A percentile compares a stretch with the other conserved stretches of the same genome.
Evolutionary conservation across 106 monocot species (phyloP).

Genomic region (Ottelia alismoides): DNA sequence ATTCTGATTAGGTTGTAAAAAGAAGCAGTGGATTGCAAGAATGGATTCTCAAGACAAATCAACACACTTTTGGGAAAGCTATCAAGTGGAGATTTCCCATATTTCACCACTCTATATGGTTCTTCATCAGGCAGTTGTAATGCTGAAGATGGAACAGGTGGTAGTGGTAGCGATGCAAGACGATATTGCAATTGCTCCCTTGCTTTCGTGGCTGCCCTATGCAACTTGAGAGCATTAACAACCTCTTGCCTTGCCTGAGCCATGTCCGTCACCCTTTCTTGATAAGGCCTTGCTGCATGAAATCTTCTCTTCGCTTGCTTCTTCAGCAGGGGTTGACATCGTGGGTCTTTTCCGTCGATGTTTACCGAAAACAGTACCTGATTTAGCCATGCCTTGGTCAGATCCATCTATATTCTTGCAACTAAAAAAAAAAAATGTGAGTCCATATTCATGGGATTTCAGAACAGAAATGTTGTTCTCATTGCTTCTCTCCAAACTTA

Average conservation of each 20-base stretch:
- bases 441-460: too few relatives aligned
- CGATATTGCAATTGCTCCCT: conserved; percentile 33
- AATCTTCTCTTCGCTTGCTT: conserved; percentile 81
- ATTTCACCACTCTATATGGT: too few relatives aligned
- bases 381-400: too few relatives aligned
- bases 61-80: conserved; percentile 10
- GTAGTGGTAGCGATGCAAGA: conserved; percentile 1
- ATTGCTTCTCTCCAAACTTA: too few relatives aligned
- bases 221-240: conserved; percentile 74
- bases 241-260: conserved; percentile 92
- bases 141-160: not conserved
- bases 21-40: too few relatives aligned
- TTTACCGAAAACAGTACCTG: too few relatives aligned
- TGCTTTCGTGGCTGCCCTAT: conserved; percentile 82
- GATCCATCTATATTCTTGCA: too few relatives aligned
- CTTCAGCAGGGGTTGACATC: conserved; percentile 19
- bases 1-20: too few relatives aligned
- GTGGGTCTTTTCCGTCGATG: not conserved
- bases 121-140: too few relatives aligned
- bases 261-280: conserved; percentile 77
- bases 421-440: too few relatives aligned
- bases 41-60: too few relatives aligned
- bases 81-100: conserved; percentile 1
- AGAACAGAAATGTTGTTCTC: too few relatives aligned
- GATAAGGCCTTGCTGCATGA: conserved; percentile 67